These are phyloP conservation scores for Mucor circinelloides DNA, from an alignment of 371 early-diverging fungal species.

Conservation along the genomic window DNA sequence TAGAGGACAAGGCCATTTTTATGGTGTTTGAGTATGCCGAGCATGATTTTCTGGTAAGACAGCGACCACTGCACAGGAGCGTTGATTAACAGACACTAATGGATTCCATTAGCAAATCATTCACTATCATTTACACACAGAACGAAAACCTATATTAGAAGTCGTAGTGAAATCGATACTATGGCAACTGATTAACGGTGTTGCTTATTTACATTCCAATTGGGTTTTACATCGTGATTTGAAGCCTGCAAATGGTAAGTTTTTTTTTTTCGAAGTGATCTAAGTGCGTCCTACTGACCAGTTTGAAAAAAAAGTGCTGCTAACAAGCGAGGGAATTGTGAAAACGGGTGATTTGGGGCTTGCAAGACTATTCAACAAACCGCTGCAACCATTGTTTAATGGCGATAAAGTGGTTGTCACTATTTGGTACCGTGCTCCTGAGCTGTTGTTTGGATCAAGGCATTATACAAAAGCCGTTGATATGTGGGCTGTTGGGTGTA, in stretches of 20 bases:
- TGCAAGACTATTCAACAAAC: conserved; percentile 82
- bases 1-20: conserved; percentile 90
- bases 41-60: conserved; percentile 90
- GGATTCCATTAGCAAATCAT: conserved; percentile 74
- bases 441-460: conserved; percentile 88
- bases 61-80: no score
- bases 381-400: conserved; percentile 80
- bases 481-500: conserved; percentile 97
- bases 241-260: conserved; percentile 84
- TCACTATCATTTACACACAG: conserved; percentile 74
- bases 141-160: conserved; percentile 81
- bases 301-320: conserved; percentile 67
- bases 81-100: not conserved
- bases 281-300: not conserved
- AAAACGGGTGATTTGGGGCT: conserved; percentile 92
- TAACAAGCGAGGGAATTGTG: conserved; percentile 85
- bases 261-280: not conserved
- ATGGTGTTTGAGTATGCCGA: conserved; percentile 97
- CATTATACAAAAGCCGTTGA: conserved; percentile 94
- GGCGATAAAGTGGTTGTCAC: conserved; percentile 97
- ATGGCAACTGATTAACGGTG: conserved; percentile 92
- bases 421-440: conserved; percentile 97
- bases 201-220: conserved; percentile 89
- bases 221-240: conserved; percentile 93
- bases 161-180: conserved; percentile 84